Conservation (phyloP, 208 protist species). For the Dictyostelium gargantuum region DNA sequence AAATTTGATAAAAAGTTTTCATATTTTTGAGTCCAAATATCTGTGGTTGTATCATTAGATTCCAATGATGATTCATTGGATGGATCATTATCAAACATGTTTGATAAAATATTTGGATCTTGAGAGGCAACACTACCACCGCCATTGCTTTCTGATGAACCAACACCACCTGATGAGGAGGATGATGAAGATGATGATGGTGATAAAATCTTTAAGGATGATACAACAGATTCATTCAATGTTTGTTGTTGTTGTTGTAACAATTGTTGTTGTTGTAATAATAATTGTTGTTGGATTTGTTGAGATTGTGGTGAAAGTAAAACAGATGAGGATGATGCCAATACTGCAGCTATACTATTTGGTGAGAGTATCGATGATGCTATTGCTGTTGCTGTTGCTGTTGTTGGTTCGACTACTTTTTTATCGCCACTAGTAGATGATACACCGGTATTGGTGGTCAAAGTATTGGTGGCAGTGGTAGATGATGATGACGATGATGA, state of each 20-base stretch:
- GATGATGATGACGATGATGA: background rate
- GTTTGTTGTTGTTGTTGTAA: background rate
- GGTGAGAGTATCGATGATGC: background rate
- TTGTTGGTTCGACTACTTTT: no score
- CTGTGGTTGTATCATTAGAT: background rate
- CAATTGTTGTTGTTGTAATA: background rate
- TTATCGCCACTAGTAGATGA: background rate
- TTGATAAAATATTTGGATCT: background rate
- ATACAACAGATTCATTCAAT: background rate
- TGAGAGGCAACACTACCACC: background rate
- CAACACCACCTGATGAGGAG: background rate
- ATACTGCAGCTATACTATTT: background rate
- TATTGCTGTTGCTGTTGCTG: background rate
- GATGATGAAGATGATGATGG: background rate
- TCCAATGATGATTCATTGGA: background rate
- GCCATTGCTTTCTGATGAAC: background rate
- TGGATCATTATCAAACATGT: slow-evolving; percentile 17
- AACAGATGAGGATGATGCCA: background rate
- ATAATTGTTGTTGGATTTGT: background rate
- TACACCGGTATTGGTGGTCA: background rate
- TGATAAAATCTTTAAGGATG: background rate
- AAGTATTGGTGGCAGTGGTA: background rate
- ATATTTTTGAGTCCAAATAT: slow-evolving; percentile 13
- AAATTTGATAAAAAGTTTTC: background rate
- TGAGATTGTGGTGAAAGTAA: background rate